A percentile compares a stretch with the other conserved stretches of the same genome.
These are phyloP conservation scores for Epicoccum sorghinum DNA, from an alignment of 2,329 filamentous ascomycete species.

Conservation along the genomic window DNA sequence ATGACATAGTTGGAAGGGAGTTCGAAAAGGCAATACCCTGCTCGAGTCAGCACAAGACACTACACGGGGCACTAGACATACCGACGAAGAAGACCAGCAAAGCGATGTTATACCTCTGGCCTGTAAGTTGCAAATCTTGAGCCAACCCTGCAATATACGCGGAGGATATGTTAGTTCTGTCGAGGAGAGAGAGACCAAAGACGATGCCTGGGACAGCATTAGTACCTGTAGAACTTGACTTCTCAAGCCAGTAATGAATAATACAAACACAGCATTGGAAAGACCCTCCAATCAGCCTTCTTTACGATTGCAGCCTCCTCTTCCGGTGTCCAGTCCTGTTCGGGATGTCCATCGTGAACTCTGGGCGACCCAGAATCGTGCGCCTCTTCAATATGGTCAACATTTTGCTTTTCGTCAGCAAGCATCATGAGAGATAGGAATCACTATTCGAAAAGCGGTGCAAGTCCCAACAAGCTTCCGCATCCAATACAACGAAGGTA, in stretches of 20 bases:
- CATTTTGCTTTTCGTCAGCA: conserved; percentile 17
- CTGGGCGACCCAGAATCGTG: conserved; percentile 1
- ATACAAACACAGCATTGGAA: conserved; percentile 37
- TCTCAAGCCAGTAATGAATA: neutral
- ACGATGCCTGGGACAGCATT: conserved; percentile 22
- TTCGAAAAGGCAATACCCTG: conserved; percentile 40
- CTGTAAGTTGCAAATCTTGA: too few relatives aligned
- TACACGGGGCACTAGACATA: neutral
- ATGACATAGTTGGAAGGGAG: conserved; percentile 42
- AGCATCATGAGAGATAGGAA: neutral
- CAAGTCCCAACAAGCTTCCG: neutral
- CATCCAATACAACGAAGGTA: neutral
- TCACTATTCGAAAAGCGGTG: neutral
- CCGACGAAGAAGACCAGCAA: conserved; percentile 41
- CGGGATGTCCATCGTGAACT: conserved; percentile 7
- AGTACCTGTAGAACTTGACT: neutral
- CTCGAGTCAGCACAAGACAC: too few relatives aligned
- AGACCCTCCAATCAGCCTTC: conserved; percentile 40
- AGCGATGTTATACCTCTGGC: too few relatives aligned
- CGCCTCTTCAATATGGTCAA: conserved; percentile 22
- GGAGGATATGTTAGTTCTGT: conserved; percentile 31
- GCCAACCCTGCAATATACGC: conserved; percentile 32
- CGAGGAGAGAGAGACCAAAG: conserved; percentile 36
- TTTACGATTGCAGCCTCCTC: conserved; percentile 38
- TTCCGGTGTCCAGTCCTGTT: conserved; percentile 39